Evolutionary conservation across 2,329 filamentous ascomycete genomes (phyloP), one percentile per base, ranked within the genome.

Genomic region (Talaromyces sp.): DNA sequence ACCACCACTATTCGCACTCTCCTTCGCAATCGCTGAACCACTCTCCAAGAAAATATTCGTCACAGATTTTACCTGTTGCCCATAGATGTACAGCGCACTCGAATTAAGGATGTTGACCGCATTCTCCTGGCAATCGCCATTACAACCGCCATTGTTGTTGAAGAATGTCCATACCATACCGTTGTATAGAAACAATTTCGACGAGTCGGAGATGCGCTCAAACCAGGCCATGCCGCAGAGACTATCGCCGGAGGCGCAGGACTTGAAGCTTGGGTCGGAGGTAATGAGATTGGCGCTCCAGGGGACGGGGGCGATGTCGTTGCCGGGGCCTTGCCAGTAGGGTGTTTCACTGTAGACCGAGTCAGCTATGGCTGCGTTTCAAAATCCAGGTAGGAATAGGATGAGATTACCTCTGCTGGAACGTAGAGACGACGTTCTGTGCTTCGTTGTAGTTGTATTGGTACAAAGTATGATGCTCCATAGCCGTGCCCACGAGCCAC

Each of bases 391-490:
- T 37, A 37, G 35, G 13, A 2, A 37, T 22, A 41, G 22, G 37
- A 13, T 7, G 5, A 9, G 17, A 35, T 17, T 64, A 64, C 64
- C 64, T 66, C 73, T 87, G 68, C 47, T 69, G 66, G n/a, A 67
- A 63, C 9, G 79, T 80, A 15, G 84, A 76, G 62, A 84, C 78
- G 9, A 87, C 80, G 66, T 85, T 84, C 62, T 77, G 71, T 0
- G 84, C 83, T 41, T 77, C 76, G 67, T 80, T 74, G 65, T 85
- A 75, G 58, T 84, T 81, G 71, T 84, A 84, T 68, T 86, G 81
- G 72, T 86, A 86, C 39, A 86, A 72, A 5, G 79, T 77, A 74
- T 82, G 83, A 72, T 86, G 84, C 71, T 86, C 84, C 31, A 80
- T 82, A 0, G 80, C 79, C 3, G 82, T 83, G 33, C 83, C 84